Evolutionary conservation across 331 rosid genomes (phyloP), one percentile per base, ranked within the genome.

Genomic region (Phaseolus coccineus): DNA sequence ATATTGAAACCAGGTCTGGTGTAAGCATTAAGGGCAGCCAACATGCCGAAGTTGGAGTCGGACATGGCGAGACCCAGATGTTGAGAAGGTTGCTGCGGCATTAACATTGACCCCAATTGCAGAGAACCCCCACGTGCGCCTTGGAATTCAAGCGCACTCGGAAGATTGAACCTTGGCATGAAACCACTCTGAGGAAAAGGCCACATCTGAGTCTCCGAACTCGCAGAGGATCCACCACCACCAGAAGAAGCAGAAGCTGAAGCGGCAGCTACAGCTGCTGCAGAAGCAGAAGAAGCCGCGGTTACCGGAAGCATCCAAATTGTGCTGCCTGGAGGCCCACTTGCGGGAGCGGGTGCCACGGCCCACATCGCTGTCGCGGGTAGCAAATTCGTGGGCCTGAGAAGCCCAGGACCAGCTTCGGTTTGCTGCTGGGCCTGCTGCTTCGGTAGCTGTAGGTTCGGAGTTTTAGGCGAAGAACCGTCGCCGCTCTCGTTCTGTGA

Each of bases 261-360:
- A 1, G 85, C 89, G 0, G 96, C 3, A 4, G 37, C 79, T 1
- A 80, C 28, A 1, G 86, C 89, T 0, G 96, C 22, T 3, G 31
- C 8, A n/a, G 52, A 2, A 27, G 61, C 7, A 1, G 83, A 14
- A 31, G 50, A 13, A 12, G 44, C 24, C 3, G 68, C 79, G 0
- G 85, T 75, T 0, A 90, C 97, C 0, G 98, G 98, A 4, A 94
- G 82, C 98, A 94, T 94, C 98, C 98, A 94, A 48, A 94, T 89
- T 51, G 98, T 83, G 87, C 84, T 94, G 4, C 94, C 91, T 2
- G 93, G 51, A 2, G 90, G 85, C 2, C 86, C 78, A 2, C 90
- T 90, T 0, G 82, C 88, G 2, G 92, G 82, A 8, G 83, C 84
- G 0, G 97, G 90, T 2, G 89, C 89, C 35, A 90, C 91, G 3